Base-by-base conservation (phyloP, 2,329 filamentous ascomycete species). In the Diplodia intermedia region DNA sequence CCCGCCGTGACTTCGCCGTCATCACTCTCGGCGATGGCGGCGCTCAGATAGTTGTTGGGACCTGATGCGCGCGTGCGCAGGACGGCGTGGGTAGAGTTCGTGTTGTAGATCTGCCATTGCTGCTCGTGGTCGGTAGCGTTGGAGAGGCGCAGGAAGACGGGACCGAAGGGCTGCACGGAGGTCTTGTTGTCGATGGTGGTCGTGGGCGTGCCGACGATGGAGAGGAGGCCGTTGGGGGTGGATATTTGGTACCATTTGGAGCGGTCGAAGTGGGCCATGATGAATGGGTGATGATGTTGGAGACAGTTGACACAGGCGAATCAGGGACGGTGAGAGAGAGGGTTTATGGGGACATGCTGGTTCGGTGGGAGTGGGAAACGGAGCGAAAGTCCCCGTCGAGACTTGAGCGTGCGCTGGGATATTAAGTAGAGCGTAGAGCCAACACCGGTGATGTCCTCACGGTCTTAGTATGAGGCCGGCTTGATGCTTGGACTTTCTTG, bases 241-340 rank as follows among this genome's bases (percentile, higher is more conserved):
- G 56, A 55, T 18, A 69, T 57, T 18, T 69, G 65, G 50, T 69
- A 69, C 68, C 68, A 69, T 50, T 65, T 57, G 29, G 62, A 60
- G 2, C 33, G 38, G 53, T 69, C 50, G 56, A 68, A 57, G 49
- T 63, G 40, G 9, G 57, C 40, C 57, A 62, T 62, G 26, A 11
- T 4, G 26, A 4, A 26, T 26, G 26, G 3, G 26, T 26, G 26
- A 26, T 26, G 26, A 26, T 26, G 26, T 26, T 26, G 26, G 2
- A 26, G 26, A 2, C 1, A 4, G 26, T 26, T 26, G 26, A 26
- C 26, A 4, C 3, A 26, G 26, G 26, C 26, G 26, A 4, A 26
- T 26, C 2, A 26, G 26, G 6, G 18, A 20, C 18, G 36, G 11
- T 38, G 11, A 38, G 36, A 38, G 36, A 4, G 36, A 36, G 2